Base-by-base conservation (phyloP, 169 alveolate genomes). In the Babesia divergens region DNA sequence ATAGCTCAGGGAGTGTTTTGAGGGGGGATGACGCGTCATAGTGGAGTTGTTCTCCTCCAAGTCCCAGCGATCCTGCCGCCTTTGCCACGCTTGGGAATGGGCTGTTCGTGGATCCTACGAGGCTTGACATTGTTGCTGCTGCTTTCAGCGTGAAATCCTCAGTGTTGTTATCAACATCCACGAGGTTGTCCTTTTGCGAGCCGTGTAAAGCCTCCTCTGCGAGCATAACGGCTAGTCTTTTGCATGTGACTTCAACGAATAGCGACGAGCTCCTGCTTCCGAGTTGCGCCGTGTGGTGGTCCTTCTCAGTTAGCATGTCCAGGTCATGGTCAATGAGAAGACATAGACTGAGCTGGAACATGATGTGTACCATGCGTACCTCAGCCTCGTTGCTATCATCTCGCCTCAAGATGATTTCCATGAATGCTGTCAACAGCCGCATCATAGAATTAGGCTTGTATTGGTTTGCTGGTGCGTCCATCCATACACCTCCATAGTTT, bases 401-500 rank as follows among this genome's bases (percentile, higher is more conserved):
- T 16, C 34, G 35, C 28, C 71, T 46, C 42, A 84, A 44, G 22
- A 74, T 38, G 29, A 74, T 31, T 26, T 64, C 60, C 65, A 84
- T 65, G 47, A 83, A 53, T 0, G 83, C 43, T 59, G 80, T 28
- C 47, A 84, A 8, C 44, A 64, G 16, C n/a, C 60, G 55, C 24
- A 50, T 65, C 71, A 74, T 74, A 49, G 74, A 79, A 68, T 62
- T 59, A 49, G 77, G 91, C 65, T 68, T 83, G 70, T 50, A 83
- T 49, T 13, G 67, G 72, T 74, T 59, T 3, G 65, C 68, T 60
- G 82, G 89, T 34, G 65, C 84, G 62, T 71, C 91, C 87, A 74
- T 52, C 84, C 70, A 82, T 18, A 69, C 84, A 42, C 82, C 91
- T 47, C 89, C 85, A 46, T 59, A 47, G 79, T 90, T 85, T 55